Evolutionary conservation across 768 basidiomycete genomes (phyloP).

Genomic region (Boletus rubescentipes): DNA sequence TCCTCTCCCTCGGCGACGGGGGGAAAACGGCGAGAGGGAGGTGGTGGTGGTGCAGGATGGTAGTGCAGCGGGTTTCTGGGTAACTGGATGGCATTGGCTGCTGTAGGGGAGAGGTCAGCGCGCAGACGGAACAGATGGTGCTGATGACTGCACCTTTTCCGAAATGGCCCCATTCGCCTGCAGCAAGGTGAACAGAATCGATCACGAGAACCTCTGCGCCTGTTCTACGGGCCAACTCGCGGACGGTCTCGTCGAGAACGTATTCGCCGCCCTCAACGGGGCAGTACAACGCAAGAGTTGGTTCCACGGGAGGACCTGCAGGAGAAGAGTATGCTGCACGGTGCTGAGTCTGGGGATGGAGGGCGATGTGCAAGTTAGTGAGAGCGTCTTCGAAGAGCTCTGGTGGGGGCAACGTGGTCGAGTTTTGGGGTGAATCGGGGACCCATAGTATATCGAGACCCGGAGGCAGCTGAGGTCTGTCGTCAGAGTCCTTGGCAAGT

Average conservation of each 20-base stretch:
- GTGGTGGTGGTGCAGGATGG: constrained; percentile 30
- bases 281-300: constrained; percentile 82
- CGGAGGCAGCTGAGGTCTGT: constrained; percentile 48
- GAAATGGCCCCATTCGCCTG: constrained; percentile 85
- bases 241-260: constrained; percentile 75
- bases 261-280: constrained; percentile 82
- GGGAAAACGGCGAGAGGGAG: constrained; percentile 28
- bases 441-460: constrained; percentile 67
- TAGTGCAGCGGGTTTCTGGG: constrained; percentile 79
- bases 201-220: constrained; percentile 82
- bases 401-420: constrained; percentile 57
- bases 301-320: constrained; percentile 61
- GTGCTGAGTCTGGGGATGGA: constrained; percentile 83
- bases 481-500: constrained; percentile 24
- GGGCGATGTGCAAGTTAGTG: constrained; percentile 70
- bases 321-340: constrained; percentile 59
- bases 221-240: constrained; percentile 69
- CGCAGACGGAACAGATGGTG: not conserved
- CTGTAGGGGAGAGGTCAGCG: constrained; percentile 37
- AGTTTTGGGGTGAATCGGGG: constrained; percentile 36
- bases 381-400: constrained; percentile 76
- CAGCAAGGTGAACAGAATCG: constrained; percentile 81
- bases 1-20: constrained; percentile 41
- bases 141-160: constrained; percentile 58
- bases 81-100: constrained; percentile 66